Conservation (phyloP, 2,329 filamentous ascomycete genomes). For the Phaeosphaeria sp. region DNA sequence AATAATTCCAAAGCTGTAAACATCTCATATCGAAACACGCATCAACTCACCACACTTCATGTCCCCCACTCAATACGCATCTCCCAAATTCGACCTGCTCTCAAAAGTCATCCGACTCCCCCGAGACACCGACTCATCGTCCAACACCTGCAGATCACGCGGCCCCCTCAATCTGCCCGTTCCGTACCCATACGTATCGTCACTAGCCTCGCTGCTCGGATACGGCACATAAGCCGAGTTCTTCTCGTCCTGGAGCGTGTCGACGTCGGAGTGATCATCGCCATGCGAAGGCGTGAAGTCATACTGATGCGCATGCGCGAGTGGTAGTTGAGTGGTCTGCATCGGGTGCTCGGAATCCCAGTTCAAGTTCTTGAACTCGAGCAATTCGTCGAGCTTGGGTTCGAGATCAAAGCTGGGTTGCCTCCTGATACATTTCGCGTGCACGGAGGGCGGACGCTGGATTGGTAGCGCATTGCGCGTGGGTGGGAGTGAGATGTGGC, state of each 20-base stretch:
- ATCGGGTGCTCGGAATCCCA: neutral
- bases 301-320: neutral
- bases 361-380: neutral
- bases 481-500: neutral
- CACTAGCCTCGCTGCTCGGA: neutral
- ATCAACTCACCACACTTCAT: too few species aligned
- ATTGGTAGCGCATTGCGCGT: neutral
- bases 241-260: neutral
- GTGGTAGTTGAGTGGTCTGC: neutral
- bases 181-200: neutral
- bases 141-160: neutral
- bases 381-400: neutral
- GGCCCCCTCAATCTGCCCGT: neutral
- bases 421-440: neutral
- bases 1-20: too few species aligned
- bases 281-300: neutral
- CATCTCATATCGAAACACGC: too few species aligned
- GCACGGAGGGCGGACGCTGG: neutral
- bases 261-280: neutral
- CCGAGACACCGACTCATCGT: neutral
- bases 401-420: neutral
- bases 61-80: neutral
- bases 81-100: neutral
- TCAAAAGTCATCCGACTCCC: neutral
- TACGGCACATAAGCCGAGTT: slow-evolving; percentile 1